Evolutionary conservation across 192 early-diverging fungal species (phyloP).

Genomic region (Umbelopsis vinacea): DNA sequence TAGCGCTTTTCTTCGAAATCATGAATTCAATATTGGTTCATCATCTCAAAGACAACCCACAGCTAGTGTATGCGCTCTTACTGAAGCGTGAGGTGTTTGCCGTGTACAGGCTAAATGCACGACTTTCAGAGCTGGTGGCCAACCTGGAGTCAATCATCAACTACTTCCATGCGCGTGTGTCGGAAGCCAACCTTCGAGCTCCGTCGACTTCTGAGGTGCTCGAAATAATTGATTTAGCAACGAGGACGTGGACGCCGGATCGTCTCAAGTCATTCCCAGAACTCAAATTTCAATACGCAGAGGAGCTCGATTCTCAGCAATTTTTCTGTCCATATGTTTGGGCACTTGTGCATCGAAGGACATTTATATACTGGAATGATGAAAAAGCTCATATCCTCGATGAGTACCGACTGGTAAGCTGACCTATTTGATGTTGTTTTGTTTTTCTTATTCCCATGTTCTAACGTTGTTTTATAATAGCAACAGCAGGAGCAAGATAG

Average conservation of each 20-base stretch:
- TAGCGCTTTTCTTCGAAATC: conserved; percentile 70
- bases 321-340: conserved; percentile 78
- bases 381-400: conserved; percentile 54
- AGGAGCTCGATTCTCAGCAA: conserved; percentile 54
- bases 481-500: conserved; percentile 7
- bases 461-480: not conserved
- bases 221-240: conserved; percentile 63
- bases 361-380: conserved; percentile 74
- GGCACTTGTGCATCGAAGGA: conserved; percentile 59
- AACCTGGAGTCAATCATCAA: conserved; percentile 71
- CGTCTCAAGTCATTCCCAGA: conserved; percentile 57
- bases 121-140: conserved; percentile 60
- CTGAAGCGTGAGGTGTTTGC: conserved; percentile 69
- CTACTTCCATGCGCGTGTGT: conserved; percentile 65
- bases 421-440: not conserved
- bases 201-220: conserved; percentile 67
- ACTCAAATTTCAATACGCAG: conserved; percentile 74
- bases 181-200: conserved; percentile 66
- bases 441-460: not conserved
- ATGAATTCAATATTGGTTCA: conserved; percentile 69
- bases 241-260: conserved; percentile 65
- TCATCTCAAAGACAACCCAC: conserved; percentile 65
- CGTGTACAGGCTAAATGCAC: conserved; percentile 51
- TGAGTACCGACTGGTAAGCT: conserved; percentile 29
- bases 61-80: conserved; percentile 72